phyloP scores from a whole-genome alignment of 352 stramenopile genomes.

The Peronospora belbahrii region DNA sequence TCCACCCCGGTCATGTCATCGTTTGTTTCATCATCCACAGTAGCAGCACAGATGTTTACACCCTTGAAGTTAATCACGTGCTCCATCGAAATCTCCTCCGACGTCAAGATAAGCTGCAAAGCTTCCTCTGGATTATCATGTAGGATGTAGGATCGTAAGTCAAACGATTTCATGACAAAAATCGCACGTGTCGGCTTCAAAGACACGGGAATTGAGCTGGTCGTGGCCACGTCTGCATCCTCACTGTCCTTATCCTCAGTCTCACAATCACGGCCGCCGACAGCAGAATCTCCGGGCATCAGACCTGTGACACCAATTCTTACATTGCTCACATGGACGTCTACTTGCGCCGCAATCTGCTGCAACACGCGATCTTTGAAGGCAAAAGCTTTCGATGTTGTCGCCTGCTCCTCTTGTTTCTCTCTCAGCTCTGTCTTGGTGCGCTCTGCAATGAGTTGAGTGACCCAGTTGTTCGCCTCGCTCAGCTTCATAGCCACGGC shows the following conservation, averaged over 20 bases:
- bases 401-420: conserved; percentile 19
- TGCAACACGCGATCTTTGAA: conserved; percentile 63
- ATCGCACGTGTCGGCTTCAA: conserved; percentile 32
- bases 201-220: conserved; percentile 16
- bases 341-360: conserved; percentile 49
- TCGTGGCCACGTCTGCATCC: conserved; percentile 14
- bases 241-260: conserved; percentile 18
- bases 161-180: conserved; percentile 28
- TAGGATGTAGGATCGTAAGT: conserved; percentile 37
- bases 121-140: conserved; percentile 37
- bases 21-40: conserved; percentile 15
- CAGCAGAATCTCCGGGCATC: conserved; percentile 13
- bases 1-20: conserved; percentile 10
- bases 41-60: conserved; percentile 35
- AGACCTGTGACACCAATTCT: conserved; percentile 32
- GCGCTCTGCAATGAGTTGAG: conserved; percentile 27
- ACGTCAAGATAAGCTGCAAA: conserved; percentile 43
- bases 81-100: conserved; percentile 41
- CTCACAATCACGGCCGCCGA: conserved; percentile 25
- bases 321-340: conserved; percentile 42
- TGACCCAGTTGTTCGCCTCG: conserved; percentile 35
- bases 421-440: conserved; percentile 27
- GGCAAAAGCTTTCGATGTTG: conserved; percentile 26
- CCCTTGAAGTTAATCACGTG: conserved; percentile 42
- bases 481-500: conserved; percentile 48